These are phyloP conservation scores for Naumovozyma dairenensis DNA, from an alignment of 805 yeast genomes.

Conservation along the genomic window DNA sequence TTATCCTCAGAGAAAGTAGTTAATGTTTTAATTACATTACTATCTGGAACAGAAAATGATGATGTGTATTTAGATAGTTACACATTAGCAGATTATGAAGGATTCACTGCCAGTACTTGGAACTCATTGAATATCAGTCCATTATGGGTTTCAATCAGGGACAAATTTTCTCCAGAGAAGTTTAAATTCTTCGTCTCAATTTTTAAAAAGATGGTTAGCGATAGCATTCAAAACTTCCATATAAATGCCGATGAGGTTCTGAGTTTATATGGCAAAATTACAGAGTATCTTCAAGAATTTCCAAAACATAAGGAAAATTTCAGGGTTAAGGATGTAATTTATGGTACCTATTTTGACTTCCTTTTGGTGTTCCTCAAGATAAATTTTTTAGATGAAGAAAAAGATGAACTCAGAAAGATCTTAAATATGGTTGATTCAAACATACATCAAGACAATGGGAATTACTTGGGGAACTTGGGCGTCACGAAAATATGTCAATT, in stretches of 20 bases:
- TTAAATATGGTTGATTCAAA: conserved; percentile 13
- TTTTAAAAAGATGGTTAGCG: conserved; percentile 11
- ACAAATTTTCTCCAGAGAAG: conserved; percentile 17
- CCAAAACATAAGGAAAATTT: conserved; percentile 11
- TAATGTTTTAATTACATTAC: background rate
- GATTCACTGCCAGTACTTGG: conserved; percentile 24
- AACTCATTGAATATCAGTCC: conserved; percentile 10
- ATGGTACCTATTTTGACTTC: conserved; percentile 22
- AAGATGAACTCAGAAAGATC: conserved; percentile 10
- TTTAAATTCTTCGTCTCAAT: conserved; percentile 23
- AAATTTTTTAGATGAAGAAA: conserved; percentile 6
- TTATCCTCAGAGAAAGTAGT: too few relatives aligned
- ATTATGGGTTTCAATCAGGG: conserved; percentile 9
- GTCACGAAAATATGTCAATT: conserved; percentile 12
- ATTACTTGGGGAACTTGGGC: conserved; percentile 18
- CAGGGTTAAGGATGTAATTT: conserved; percentile 25
- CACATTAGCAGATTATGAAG: conserved; percentile 6
- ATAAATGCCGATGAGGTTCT: conserved; percentile 9
- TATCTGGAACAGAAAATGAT: background rate
- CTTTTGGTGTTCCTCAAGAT: conserved; percentile 13
- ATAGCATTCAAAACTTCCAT: conserved; percentile 2
- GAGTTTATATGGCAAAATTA: conserved; percentile 9
- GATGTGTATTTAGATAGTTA: background rate
- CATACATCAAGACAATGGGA: conserved; percentile 19
- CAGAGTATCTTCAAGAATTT: conserved; percentile 1